Percentiles rank a stretch among this genome's conserved stretches.
phyloP scores from a whole-genome alignment of 2,329 filamentous ascomycete species.

The Colletotrichum navitas region DNA sequence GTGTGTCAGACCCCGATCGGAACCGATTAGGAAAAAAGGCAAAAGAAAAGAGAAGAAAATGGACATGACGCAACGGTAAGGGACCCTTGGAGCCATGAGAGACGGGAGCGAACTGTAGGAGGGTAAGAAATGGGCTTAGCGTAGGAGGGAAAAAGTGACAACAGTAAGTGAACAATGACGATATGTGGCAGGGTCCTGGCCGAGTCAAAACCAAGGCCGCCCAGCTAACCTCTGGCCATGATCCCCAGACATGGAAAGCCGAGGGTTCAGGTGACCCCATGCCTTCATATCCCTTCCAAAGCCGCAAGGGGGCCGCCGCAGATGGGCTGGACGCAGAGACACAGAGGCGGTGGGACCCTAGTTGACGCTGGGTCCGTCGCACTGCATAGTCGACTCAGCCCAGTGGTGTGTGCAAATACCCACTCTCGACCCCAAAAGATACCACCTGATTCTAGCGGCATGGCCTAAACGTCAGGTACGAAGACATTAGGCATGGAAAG shows the following conservation, averaged over 20 bases:
- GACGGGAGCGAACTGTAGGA: conserved; percentile 21
- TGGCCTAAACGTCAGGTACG: conserved; percentile 14
- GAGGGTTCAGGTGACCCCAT: background rate
- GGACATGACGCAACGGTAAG: conserved; percentile 39
- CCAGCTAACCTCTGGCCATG: background rate
- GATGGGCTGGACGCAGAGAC: background rate
- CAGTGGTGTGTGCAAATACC: conserved; percentile 7
- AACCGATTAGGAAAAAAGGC: conserved; percentile 32
- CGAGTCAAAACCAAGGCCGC: conserved; percentile 24
- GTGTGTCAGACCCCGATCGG: conserved; percentile 37
- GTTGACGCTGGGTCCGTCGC: background rate
- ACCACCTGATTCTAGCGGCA: conserved; percentile 25
- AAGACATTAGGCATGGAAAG: conserved; percentile 6
- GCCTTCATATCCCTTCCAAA: background rate
- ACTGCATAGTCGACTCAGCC: background rate
- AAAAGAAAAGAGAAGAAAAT: conserved; percentile 42
- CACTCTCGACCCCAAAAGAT: conserved; percentile 9
- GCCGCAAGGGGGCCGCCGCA: background rate
- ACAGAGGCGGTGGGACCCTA: conserved; percentile 8
- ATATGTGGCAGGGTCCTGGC: conserved; percentile 35
- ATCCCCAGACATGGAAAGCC: background rate
- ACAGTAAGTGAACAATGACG: conserved; percentile 34
- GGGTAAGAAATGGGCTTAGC: conserved; percentile 30
- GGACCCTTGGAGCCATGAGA: conserved; percentile 29
- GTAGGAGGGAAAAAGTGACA: conserved; percentile 13